Evolutionary conservation across 805 yeast genomes (phyloP).

Genomic region (Starmerella stigmatis): DNA sequence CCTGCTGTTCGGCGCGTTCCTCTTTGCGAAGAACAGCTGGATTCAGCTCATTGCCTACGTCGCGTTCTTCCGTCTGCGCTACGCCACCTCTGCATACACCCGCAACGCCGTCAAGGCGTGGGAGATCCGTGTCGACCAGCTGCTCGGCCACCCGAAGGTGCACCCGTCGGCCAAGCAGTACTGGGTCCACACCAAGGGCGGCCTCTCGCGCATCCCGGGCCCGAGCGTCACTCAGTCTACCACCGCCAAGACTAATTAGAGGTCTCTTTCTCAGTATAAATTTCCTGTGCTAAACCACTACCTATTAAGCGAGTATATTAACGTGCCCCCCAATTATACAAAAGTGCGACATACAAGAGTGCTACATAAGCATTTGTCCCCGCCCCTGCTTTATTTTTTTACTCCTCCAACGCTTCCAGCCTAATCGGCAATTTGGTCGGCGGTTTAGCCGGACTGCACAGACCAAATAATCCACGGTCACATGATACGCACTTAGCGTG

Average conservation of each 20-base stretch:
- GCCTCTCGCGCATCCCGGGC: slow-evolving; percentile 17
- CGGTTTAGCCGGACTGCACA: no score
- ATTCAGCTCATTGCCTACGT: slow-evolving; percentile 39
- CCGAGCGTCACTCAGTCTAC: slow-evolving; percentile 12
- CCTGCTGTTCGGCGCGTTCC: slow-evolving; percentile 36
- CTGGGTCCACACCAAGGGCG: slow-evolving; percentile 41
- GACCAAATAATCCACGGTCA: no score
- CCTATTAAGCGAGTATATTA: no score
- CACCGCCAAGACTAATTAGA: neutral
- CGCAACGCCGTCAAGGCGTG: slow-evolving; percentile 55
- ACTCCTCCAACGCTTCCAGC: no score
- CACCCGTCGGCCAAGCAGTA: slow-evolving; percentile 40
- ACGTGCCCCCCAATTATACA: no score
- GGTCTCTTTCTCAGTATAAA: no score
- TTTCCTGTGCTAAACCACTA: no score
- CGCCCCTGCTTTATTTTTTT: no score
- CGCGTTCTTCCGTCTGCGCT: slow-evolving; percentile 64
- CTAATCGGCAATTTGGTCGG: no score
- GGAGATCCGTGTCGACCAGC: slow-evolving; percentile 56
- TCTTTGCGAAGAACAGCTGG: slow-evolving; percentile 58
- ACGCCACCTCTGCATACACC: slow-evolving; percentile 63
- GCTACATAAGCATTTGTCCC: no score
- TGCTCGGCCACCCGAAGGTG: slow-evolving; percentile 44
- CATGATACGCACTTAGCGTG: no score
- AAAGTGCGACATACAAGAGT: no score